Conservation (phyloP, 495 filamentous ascomycete genomes). For the Acidomyces sp. region DNA sequence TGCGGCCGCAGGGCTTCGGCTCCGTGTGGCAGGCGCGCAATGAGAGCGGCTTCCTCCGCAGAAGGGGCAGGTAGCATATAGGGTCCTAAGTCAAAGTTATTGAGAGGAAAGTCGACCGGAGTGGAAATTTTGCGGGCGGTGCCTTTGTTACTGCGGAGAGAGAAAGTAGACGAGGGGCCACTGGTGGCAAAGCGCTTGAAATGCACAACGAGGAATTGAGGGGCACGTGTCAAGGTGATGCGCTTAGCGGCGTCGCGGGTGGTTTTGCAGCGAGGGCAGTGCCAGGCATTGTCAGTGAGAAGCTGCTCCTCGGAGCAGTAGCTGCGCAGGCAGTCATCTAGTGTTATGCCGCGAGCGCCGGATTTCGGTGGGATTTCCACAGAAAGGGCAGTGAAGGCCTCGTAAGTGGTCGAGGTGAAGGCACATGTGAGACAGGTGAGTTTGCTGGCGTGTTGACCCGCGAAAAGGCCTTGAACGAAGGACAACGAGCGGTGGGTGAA, state of each 20-base stretch:
- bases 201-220: conserved; percentile 58
- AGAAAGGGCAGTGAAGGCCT: conserved; percentile 55
- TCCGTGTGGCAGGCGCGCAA: conserved; percentile 4
- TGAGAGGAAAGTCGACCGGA: conserved; percentile 53
- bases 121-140: conserved; percentile 45
- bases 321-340: conserved; percentile 49
- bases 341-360: conserved; percentile 28
- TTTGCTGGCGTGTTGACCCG: conserved; percentile 54
- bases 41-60: conserved; percentile 20
- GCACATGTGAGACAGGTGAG: conserved; percentile 51
- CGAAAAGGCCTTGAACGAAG: conserved; percentile 55
- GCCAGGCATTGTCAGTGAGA: conserved; percentile 55
- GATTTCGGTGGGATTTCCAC: conserved; percentile 44
- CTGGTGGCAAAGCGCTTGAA: conserved; percentile 59
- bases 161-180: conserved; percentile 25
- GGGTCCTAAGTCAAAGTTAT: conserved; percentile 49
- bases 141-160: not conserved
- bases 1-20: conserved; percentile 23
- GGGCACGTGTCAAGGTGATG: conserved; percentile 59
- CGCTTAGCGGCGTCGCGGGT: conserved; percentile 57
- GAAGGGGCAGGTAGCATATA: conserved; percentile 38
- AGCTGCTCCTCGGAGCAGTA: conserved; percentile 58
- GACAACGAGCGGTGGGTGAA: conserved; percentile 57
- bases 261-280: conserved; percentile 56
- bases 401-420: conserved; percentile 57